A percentile compares a stretch with the other conserved stretches of the same genome.
Conservation (phyloP, 306 rosid species). For the Medicago ruthenica region DNA sequence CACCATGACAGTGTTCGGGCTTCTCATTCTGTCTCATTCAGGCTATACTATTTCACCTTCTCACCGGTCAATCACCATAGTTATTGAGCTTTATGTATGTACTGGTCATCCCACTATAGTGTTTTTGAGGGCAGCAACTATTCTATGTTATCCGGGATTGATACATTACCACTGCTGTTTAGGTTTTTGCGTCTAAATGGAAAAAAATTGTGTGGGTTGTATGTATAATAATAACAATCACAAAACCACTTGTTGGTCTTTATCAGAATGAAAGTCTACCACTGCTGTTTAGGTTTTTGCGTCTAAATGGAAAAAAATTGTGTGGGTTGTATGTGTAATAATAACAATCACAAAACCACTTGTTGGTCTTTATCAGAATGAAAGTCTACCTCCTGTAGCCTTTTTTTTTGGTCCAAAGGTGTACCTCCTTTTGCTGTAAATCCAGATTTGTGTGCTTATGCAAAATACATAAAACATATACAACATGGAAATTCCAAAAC, state of each 20-base stretch:
- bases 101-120: background rate
- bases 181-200: background rate
- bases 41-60: background rate
- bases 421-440: background rate
- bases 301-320: background rate
- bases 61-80: background rate
- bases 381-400: background rate
- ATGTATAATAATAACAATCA: background rate
- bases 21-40: background rate
- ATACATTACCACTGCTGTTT: constrained; percentile 1
- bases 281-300: background rate
- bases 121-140: background rate
- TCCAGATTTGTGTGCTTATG: constrained; percentile 1
- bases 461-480: constrained; percentile 22
- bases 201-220: background rate
- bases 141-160: too few species aligned
- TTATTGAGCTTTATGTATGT: background rate
- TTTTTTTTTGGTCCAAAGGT: too few species aligned
- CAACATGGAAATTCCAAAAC: background rate
- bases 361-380: constrained; percentile 10
- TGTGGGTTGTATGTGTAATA: background rate
- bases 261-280: background rate
- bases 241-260: background rate
- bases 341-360: background rate
- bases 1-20: background rate